A percentile compares a stretch with the other conserved stretches of the same genome.
phyloP scores from a whole-genome alignment of 306 rosid species.

The Lablab purpureus region DNA sequence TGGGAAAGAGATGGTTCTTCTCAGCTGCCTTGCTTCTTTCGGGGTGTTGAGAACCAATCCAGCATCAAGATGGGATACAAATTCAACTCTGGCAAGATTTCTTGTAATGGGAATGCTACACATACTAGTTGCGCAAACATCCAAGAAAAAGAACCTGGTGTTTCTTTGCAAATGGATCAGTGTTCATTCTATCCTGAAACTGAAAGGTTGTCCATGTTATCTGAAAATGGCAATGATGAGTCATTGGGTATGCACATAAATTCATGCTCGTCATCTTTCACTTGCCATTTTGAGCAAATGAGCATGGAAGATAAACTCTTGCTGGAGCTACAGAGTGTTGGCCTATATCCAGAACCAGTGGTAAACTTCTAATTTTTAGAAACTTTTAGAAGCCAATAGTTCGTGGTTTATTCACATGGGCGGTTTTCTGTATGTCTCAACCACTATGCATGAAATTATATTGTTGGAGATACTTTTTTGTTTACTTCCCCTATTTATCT shows the following conservation, averaged over 20 bases:
- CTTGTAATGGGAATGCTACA: constrained; percentile 62
- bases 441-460: constrained; percentile 17
- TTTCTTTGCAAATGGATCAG: constrained; percentile 46
- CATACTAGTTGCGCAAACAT: constrained; percentile 43
- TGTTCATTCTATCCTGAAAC: constrained; percentile 45
- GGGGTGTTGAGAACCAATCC: constrained; percentile 51
- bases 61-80: constrained; percentile 44
- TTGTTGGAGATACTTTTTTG: constrained; percentile 1
- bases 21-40: constrained; percentile 40
- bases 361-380: constrained; percentile 54
- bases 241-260: constrained; percentile 42
- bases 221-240: constrained; percentile 61
- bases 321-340: constrained; percentile 81
- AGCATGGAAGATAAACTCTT: constrained; percentile 70
- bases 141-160: constrained; percentile 46
- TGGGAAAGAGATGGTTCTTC: constrained; percentile 53
- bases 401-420: constrained; percentile 10
- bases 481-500: constrained; percentile 2
- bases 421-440: constrained; percentile 30
- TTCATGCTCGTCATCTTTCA: constrained; percentile 51
- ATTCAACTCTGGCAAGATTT: constrained; percentile 51
- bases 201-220: constrained; percentile 49
- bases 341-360: constrained; percentile 79
- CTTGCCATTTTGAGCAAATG: constrained; percentile 60
- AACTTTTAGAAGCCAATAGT: constrained; percentile 19